Conservation (phyloP, 306 rosid species). For the Citrullus colocynthis region DNA sequence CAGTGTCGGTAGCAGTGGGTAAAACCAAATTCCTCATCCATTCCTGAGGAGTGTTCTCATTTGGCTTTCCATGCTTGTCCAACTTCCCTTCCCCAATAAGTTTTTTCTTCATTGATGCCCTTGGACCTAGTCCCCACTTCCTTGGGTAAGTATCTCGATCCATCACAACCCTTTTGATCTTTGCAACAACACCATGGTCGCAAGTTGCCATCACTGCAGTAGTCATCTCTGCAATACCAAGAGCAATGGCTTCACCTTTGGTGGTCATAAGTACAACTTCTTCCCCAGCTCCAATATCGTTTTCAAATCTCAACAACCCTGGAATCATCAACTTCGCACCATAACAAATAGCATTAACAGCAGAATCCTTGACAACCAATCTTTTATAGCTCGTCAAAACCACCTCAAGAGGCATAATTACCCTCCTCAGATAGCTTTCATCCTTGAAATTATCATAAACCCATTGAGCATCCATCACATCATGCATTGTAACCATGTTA, state of each 20-base stretch:
- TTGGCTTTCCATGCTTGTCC: conserved; percentile 72
- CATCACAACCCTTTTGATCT: conserved; percentile 86
- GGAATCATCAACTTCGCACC: conserved; percentile 86
- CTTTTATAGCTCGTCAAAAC: conserved; percentile 68
- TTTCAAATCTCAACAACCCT: conserved; percentile 70
- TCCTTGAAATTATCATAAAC: conserved; percentile 49
- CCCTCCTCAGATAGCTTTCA: conserved; percentile 70
- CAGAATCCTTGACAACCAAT: conserved; percentile 76
- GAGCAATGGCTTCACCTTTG: conserved; percentile 70
- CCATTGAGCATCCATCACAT: conserved; percentile 88
- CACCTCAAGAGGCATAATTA: conserved; percentile 64
- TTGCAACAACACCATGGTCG: conserved; percentile 78
- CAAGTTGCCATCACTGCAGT: conserved; percentile 83
- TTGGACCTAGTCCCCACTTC: conserved; percentile 81
- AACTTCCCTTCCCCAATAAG: conserved; percentile 52
- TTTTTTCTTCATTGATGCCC: conserved; percentile 74
- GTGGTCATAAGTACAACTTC: conserved; percentile 78
- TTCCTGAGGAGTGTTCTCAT: conserved; percentile 46
- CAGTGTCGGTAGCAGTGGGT: conserved; percentile 55
- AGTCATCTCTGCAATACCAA: conserved; percentile 86
- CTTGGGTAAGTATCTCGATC: conserved; percentile 80
- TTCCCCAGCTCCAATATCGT: conserved; percentile 70
- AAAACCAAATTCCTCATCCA: conserved; percentile 58
- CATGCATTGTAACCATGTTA: conserved; percentile 84
- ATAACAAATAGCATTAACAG: conserved; percentile 78